A percentile compares a stretch with the other conserved stretches of the same genome.
These are phyloP conservation scores for Myrmaecium sp. DNA, from an alignment of 2,329 filamentous ascomycete species.

Conservation along the genomic window DNA sequence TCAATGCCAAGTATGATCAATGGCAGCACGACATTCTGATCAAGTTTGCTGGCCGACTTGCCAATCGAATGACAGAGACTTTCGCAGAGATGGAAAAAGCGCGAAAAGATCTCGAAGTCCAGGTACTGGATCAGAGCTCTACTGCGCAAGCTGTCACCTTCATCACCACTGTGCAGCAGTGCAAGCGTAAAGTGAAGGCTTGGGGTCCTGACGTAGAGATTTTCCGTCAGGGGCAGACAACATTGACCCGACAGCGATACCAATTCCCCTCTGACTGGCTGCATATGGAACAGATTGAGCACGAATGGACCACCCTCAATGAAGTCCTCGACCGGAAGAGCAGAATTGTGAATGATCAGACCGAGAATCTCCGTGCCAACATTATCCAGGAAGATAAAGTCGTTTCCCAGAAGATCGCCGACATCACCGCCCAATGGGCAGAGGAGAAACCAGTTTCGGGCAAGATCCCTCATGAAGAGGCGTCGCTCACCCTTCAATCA, in stretches of 20 bases:
- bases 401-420: slow-evolving; percentile 71
- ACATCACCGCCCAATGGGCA: slow-evolving; percentile 77
- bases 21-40: slow-evolving; percentile 96
- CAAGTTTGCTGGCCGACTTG: slow-evolving; percentile 81
- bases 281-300: slow-evolving; percentile 87
- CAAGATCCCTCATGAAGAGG: slow-evolving; percentile 76
- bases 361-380: slow-evolving; percentile 85
- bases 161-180: slow-evolving; percentile 94
- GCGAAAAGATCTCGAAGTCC: slow-evolving; percentile 73
- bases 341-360: slow-evolving; percentile 92
- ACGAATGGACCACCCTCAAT: slow-evolving; percentile 85
- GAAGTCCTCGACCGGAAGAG: slow-evolving; percentile 84
- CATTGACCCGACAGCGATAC: slow-evolving; percentile 77
- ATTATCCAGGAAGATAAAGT: slow-evolving; percentile 87
- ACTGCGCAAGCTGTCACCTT: slow-evolving; percentile 96
- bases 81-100: slow-evolving; percentile 85
- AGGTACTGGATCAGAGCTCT: slow-evolving; percentile 83
- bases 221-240: slow-evolving; percentile 90
- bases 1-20: slow-evolving; percentile 98
- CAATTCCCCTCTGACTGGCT: slow-evolving; percentile 91
- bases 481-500: slow-evolving; percentile 60
- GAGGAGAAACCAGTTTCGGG: slow-evolving; percentile 95
- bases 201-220: slow-evolving; percentile 95
- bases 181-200: slow-evolving; percentile 78
- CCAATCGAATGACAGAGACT: slow-evolving; percentile 79